phyloP scores from a whole-genome alignment of 208 protist species.

The Phytomonas sp. region DNA sequence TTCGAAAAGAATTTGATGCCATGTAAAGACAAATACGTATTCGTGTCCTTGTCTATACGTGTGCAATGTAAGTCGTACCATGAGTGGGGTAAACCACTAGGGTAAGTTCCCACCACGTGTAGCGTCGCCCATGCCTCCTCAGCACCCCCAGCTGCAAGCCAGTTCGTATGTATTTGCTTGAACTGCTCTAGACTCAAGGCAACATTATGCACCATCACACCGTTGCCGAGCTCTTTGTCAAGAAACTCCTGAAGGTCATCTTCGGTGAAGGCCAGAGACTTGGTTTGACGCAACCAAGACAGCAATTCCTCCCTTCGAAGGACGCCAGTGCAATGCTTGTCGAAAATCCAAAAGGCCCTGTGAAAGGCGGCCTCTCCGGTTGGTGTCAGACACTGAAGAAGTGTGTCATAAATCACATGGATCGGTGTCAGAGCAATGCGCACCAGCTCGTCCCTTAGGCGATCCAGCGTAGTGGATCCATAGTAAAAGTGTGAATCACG shows the following conservation, averaged over 20 bases:
- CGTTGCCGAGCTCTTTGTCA: constrained; percentile 11
- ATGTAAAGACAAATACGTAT: constrained; percentile 73
- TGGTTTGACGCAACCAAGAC: constrained; percentile 46
- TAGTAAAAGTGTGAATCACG: constrained; percentile 57
- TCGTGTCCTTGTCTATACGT: constrained; percentile 40
- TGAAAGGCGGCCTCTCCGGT: constrained; percentile 43
- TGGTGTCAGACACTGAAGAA: constrained; percentile 33
- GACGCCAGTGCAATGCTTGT: constrained; percentile 62
- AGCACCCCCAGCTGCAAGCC: constrained; percentile 27
- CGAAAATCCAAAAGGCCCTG: constrained; percentile 79
- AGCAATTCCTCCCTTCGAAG: constrained; percentile 54
- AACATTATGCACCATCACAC: constrained; percentile 15
- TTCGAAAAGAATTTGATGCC: constrained; percentile 82
- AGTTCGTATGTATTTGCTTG: constrained; percentile 24
- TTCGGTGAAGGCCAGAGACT: constrained; percentile 25
- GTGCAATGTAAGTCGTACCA: constrained; percentile 71
- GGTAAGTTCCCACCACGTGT: constrained; percentile 44
- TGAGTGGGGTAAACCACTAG: constrained; percentile 68
- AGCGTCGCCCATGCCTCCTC: constrained; percentile 75
- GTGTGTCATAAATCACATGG: constrained; percentile 71
- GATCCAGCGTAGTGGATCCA: constrained; percentile 26
- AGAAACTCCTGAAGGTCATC: constrained; percentile 27
- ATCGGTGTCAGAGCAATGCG: constrained; percentile 42
- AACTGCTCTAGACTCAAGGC: constrained; percentile 20
- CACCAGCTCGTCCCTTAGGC: constrained; percentile 28